Base-by-base conservation (phyloP, 805 yeast genomes). In the Metschnikowia kunwiensis region DNA sequence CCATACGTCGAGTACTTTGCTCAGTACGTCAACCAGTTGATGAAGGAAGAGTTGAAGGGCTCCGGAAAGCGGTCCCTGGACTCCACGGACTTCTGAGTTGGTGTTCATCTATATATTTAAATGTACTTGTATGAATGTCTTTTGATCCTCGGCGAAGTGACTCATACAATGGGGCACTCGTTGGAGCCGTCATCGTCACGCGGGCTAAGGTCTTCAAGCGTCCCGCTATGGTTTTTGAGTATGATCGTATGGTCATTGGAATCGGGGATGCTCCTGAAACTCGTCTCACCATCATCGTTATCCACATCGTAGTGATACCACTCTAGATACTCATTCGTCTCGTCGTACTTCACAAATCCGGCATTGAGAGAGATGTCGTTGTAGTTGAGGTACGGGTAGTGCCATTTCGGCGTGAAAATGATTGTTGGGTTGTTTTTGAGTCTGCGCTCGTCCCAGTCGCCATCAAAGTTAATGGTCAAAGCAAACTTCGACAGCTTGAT, bases 391-490 rank as follows among this genome's bases (percentile, higher is more conserved):
- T 54, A 30, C 61, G 78, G 67, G 30, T 74, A 88, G 55, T 89
- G 96, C 68, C 78, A 72, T 17, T 66, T 68, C 0, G 97, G 97
- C 18, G 87, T 51, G 51, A 68, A 84, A 2, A 89, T 73, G 30
- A 73, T 58, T 0, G 91, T 80, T 2, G 87, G 80, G 5, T 21
- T 21, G 7, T 14, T 15, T 14, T 15, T 20, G 7, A 34, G 24
- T 11, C 24, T 23, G 9, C 19, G 11, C 10, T 36, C 24, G 5
- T 23, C 17, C 9, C 21, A 10, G 7, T 33, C 32, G 4, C 30
- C 38, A 3, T 50, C 44, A 3, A 61, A 36, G 9, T 53, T 46
- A 11, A 88, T 54, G 8, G 70, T 67, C 38, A 86, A 57, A 0
- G 55, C 53, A 54, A 77, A 86, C 19, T 53, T 59, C 14, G 65